Conservation (phyloP, 306 rosid species). For the Vicia faba region DNA sequence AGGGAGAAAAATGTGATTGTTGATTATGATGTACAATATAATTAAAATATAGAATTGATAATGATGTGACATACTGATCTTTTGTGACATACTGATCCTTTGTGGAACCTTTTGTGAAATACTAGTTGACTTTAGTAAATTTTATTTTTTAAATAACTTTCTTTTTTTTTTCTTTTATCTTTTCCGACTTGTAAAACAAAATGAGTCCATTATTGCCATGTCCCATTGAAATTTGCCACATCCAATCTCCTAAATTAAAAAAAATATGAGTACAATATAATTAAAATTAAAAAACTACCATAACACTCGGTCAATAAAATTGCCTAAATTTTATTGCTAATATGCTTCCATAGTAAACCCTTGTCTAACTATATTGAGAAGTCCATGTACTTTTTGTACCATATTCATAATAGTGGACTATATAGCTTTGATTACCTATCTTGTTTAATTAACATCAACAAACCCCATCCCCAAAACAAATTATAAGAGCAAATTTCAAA, state of each 20-base stretch:
- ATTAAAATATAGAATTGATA: no score
- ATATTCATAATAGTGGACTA: not conserved
- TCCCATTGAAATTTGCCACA: no score
- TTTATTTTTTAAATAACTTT: no score
- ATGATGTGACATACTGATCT: no score
- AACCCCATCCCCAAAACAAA: not conserved
- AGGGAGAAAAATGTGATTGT: no score
- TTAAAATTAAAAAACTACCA: not conserved
- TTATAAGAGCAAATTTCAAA: slow-evolving; percentile 10
- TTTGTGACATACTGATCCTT: no score
- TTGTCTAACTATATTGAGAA: slow-evolving; percentile 28
- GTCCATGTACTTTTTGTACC: not conserved
- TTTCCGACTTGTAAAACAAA: no score
- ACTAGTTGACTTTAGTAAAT: no score
- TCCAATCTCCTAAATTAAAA: not conserved
- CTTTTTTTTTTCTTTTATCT: no score
- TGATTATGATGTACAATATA: no score
- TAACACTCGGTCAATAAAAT: no score
- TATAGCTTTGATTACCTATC: slow-evolving; percentile 2
- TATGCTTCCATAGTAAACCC: slow-evolving; percentile 1
- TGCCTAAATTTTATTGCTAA: not conserved
- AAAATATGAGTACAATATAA: not conserved
- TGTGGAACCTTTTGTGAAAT: no score
- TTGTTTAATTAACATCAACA: slow-evolving; percentile 16
- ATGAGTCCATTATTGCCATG: not conserved